Percentiles rank a stretch among this genome's conserved stretches.
Conservation (phyloP, 164 flowering plant genomes). For the Chloranthus sessilifolius region DNA sequence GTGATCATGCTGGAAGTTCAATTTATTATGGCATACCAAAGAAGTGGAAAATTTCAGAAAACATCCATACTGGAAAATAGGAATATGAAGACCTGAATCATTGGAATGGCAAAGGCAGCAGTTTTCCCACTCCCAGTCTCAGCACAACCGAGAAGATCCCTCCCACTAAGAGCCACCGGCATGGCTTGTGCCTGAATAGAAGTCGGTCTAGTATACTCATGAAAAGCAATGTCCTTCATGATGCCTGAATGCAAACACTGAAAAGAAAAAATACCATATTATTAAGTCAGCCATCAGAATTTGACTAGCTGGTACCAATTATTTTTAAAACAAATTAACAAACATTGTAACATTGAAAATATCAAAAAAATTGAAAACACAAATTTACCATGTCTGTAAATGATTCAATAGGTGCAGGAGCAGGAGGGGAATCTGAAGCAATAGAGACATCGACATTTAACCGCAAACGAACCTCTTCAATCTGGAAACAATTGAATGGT, state of each 20-base stretch:
- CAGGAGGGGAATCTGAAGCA: constrained; percentile 34
- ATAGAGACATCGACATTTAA: constrained; percentile 51
- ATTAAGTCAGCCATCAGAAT: neutral
- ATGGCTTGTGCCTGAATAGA: constrained; percentile 63
- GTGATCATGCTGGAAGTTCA: neutral
- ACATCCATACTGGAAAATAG: neutral
- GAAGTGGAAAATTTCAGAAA: neutral
- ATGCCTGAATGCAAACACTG: constrained; percentile 49
- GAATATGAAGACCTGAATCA: constrained; percentile 45
- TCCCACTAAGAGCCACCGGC: constrained; percentile 61
- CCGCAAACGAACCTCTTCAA: constrained; percentile 55
- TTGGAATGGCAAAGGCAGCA: constrained; percentile 62
- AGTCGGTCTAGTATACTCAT: constrained; percentile 56
- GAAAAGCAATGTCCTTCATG: constrained; percentile 51
- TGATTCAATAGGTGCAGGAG: constrained; percentile 59
- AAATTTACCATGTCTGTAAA: constrained; percentile 51
- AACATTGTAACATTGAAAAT: no score
- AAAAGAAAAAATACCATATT: neutral
- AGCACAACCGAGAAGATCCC: constrained; percentile 63
- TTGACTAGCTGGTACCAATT: no score
- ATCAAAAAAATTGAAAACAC: no score
- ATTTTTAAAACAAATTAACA: no score
- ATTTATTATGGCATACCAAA: constrained; percentile 1
- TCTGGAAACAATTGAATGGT: no score
- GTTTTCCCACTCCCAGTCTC: constrained; percentile 76